Conservation (phyloP, 768 basidiomycete species). For the Tulasnella sp. region DNA sequence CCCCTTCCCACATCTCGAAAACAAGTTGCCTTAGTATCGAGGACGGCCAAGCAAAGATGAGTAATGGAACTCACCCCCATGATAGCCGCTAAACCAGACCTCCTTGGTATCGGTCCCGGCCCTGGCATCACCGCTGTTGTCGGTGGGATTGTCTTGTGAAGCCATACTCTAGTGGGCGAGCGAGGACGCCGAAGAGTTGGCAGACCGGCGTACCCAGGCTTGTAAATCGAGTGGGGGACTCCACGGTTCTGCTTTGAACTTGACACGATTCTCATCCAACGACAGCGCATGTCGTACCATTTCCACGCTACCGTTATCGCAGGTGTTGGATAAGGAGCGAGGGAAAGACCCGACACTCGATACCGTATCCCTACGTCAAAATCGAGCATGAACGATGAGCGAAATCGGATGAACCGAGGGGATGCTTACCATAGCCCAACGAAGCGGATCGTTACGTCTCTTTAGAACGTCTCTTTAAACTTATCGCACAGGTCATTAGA, state of each 20-base stretch:
- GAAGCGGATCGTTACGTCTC: conserved; percentile 54
- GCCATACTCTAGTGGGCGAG: not conserved
- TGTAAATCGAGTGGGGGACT: not conserved
- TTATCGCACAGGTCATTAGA: conserved; percentile 28
- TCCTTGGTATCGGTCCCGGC: not conserved
- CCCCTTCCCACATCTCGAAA: conserved; percentile 14
- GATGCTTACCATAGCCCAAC: conserved; percentile 57
- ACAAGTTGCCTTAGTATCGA: too few species aligned
- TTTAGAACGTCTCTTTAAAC: conserved; percentile 63
- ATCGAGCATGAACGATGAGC: not conserved
- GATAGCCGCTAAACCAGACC: conserved; percentile 14
- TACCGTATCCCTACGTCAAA: conserved; percentile 4
- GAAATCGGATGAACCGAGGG: too few species aligned
- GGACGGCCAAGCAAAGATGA: not conserved
- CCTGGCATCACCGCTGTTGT: too few species aligned
- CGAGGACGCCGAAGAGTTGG: not conserved
- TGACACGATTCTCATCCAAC: conserved; percentile 23
- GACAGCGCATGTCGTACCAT: conserved; percentile 25
- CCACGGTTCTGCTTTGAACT: conserved; percentile 20
- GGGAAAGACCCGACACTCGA: conserved; percentile 8
- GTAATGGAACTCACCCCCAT: not conserved
- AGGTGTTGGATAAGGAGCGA: conserved; percentile 2
- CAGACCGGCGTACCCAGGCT: not conserved
- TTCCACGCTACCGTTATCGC: conserved; percentile 12
- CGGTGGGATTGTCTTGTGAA: not conserved